These are phyloP conservation scores for Diversispora epigaea DNA, from an alignment of 192 early-diverging fungal genomes.

Conservation along the genomic window DNA sequence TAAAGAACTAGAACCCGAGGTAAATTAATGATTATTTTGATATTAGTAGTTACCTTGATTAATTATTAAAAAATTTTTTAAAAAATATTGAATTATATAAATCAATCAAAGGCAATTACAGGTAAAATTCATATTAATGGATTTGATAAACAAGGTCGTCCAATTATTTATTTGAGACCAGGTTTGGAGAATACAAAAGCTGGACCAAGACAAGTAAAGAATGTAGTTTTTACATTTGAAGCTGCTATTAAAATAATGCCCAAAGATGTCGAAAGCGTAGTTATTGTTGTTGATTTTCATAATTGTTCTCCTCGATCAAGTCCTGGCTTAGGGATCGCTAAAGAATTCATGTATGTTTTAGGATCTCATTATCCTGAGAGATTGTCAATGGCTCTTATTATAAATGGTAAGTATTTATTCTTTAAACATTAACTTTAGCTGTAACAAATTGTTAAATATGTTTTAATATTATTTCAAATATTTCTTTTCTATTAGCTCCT, in stretches of 20 bases:
- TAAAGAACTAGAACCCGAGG: conserved; percentile 75
- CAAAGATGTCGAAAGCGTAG: conserved; percentile 71
- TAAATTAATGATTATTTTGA: conserved; percentile 18
- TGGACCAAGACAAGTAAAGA: conserved; percentile 69
- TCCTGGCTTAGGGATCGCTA: conserved; percentile 69
- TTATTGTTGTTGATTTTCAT: conserved; percentile 81
- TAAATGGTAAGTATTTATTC: conserved; percentile 51
- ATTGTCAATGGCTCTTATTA: conserved; percentile 65
- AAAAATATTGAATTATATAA: not conserved
- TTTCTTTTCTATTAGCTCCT: conserved; percentile 52
- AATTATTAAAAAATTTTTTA: not conserved
- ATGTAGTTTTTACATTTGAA: conserved; percentile 83
- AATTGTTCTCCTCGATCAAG: conserved; percentile 63
- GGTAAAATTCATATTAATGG: conserved; percentile 88
- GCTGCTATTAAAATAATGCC: conserved; percentile 72
- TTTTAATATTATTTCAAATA: conserved; percentile 2
- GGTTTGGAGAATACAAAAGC: conserved; percentile 80
- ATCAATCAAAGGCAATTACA: conserved; percentile 49
- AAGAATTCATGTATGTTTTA: conserved; percentile 78
- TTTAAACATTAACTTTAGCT: not conserved
- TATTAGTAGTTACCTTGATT: not conserved
- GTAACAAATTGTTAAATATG: not conserved
- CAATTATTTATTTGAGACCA: conserved; percentile 75
- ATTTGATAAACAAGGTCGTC: conserved; percentile 74
- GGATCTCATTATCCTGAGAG: conserved; percentile 91